Conservation (phyloP, 1,284 basidiomycete genomes). For the Ceratobasidium theobromae region DNA sequence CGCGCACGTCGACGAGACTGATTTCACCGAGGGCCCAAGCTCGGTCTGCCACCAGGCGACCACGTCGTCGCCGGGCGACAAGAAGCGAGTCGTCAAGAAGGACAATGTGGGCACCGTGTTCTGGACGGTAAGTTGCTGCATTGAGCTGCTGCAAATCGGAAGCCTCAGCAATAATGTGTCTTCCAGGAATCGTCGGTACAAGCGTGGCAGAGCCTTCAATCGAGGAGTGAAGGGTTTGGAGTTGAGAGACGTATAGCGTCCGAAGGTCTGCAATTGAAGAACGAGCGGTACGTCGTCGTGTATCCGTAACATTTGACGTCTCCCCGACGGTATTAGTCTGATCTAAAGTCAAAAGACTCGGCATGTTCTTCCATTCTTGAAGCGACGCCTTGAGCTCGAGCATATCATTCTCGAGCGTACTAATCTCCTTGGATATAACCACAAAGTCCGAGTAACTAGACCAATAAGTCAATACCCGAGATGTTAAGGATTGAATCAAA, state of each 20-base stretch:
- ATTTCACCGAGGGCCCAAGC: slow-evolving; percentile 94
- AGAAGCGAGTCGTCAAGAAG: slow-evolving; percentile 90
- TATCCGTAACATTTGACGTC: slow-evolving; percentile 42
- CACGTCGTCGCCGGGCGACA: slow-evolving; percentile 68
- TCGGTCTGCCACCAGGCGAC: slow-evolving; percentile 80
- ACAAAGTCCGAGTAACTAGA: slow-evolving; percentile 94
- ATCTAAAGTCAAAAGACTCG: slow-evolving; percentile 87
- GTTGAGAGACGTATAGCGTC: slow-evolving; percentile 90
- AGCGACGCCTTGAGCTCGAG: slow-evolving; percentile 93
- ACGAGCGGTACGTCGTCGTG: slow-evolving; percentile 66
- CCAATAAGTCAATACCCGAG: slow-evolving; percentile 11
- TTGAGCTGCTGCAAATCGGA: slow-evolving; percentile 86
- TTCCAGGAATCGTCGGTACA: slow-evolving; percentile 83
- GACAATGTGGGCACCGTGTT: slow-evolving; percentile 85
- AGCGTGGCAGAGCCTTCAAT: slow-evolving; percentile 98
- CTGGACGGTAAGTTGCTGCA: slow-evolving; percentile 92
- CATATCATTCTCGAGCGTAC: slow-evolving; percentile 96
- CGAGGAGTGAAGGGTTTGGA: slow-evolving; percentile 85
- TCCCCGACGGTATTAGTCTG: slow-evolving; percentile 52
- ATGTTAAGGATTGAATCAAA: neutral
- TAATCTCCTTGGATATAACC: slow-evolving; percentile 94
- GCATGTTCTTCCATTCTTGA: slow-evolving; percentile 93
- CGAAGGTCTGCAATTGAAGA: slow-evolving; percentile 92
- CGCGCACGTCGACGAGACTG: slow-evolving; percentile 92
- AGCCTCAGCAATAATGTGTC: slow-evolving; percentile 88